These are phyloP conservation scores for Tausonia pullulans DNA, from an alignment of 1,284 basidiomycete genomes.

Conservation along the genomic window DNA sequence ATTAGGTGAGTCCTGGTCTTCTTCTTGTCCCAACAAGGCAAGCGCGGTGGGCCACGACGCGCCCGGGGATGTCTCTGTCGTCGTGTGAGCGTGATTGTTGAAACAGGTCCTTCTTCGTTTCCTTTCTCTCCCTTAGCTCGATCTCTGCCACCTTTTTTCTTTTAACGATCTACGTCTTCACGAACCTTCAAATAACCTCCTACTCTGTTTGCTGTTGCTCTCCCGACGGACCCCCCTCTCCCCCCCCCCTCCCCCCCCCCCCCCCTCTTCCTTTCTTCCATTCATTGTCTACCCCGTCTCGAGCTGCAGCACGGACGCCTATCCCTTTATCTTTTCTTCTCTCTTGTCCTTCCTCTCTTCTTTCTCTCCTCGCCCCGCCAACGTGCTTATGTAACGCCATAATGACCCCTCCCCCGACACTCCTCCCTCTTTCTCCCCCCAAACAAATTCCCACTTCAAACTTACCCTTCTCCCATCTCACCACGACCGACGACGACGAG, in stretches of 20 bases:
- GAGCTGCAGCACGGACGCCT: neutral
- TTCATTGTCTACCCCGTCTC: neutral
- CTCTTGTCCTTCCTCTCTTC: neutral
- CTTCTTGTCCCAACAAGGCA: no score
- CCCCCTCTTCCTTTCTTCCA: neutral
- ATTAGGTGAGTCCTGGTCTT: no score
- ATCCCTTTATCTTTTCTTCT: neutral
- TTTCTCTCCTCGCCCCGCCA: neutral
- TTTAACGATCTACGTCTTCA: neutral
- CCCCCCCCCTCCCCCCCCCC: neutral
- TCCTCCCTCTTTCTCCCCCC: neutral
- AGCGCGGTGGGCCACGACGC: no score
- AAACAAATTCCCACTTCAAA: slow-evolving; percentile 8
- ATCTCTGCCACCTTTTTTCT: neutral
- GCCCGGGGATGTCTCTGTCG: no score
- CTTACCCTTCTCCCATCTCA: neutral
- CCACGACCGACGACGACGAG: no score
- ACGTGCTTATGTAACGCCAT: neutral
- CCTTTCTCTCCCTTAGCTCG: neutral
- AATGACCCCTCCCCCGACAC: neutral
- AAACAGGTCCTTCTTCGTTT: no score
- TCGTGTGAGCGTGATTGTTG: no score
- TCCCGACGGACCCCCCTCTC: no score
- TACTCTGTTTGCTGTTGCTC: neutral
- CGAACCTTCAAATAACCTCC: neutral